Evolutionary conservation across 192 early-diverging fungal genomes (phyloP).

Genomic region (Coemansia sp.): DNA sequence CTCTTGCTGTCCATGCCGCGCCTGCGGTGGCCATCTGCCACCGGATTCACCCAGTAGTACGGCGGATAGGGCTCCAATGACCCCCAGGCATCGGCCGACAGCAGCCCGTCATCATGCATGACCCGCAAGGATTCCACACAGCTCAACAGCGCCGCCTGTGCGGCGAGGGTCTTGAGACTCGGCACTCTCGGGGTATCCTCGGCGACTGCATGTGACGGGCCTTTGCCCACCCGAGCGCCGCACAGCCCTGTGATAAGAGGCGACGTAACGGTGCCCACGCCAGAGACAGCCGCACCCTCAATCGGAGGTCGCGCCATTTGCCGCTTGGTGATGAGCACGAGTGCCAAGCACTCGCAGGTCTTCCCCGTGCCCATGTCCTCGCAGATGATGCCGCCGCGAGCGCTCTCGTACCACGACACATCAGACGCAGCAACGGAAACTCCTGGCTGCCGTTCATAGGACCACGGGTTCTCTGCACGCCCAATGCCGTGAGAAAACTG

Average conservation of each 20-base stretch:
- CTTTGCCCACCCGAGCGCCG: neutral
- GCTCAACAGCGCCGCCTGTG: slow-evolving; percentile 36
- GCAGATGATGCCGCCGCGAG: slow-evolving; percentile 68
- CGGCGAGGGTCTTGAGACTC: slow-evolving; percentile 45
- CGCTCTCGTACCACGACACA: slow-evolving; percentile 37
- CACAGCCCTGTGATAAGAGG: slow-evolving; percentile 11
- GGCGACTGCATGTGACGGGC: neutral
- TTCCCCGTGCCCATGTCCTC: slow-evolving; percentile 92
- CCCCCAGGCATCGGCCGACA: slow-evolving; percentile 23
- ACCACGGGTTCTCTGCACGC: slow-evolving; percentile 24
- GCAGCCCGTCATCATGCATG: slow-evolving; percentile 46
- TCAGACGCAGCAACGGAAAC: slow-evolving; percentile 20
- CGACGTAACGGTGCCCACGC: slow-evolving; percentile 41
- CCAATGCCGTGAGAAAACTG: slow-evolving; percentile 32
- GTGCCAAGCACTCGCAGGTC: slow-evolving; percentile 64
- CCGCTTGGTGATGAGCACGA: slow-evolving; percentile 57
- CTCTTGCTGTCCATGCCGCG: slow-evolving; percentile 4
- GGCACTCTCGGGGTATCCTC: too few relatives aligned
- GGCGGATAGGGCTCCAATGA: slow-evolving; percentile 46
- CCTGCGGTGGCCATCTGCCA: slow-evolving; percentile 9
- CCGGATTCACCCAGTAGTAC: slow-evolving; percentile 53
- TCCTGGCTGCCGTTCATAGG: slow-evolving; percentile 24
- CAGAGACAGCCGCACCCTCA: slow-evolving; percentile 22
- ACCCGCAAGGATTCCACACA: slow-evolving; percentile 43
- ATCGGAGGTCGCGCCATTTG: slow-evolving; percentile 47